A percentile compares a stretch with the other conserved stretches of the same genome.
Conservation (phyloP, 306 rosid genomes). For the Macrotyloma uniflorum region DNA sequence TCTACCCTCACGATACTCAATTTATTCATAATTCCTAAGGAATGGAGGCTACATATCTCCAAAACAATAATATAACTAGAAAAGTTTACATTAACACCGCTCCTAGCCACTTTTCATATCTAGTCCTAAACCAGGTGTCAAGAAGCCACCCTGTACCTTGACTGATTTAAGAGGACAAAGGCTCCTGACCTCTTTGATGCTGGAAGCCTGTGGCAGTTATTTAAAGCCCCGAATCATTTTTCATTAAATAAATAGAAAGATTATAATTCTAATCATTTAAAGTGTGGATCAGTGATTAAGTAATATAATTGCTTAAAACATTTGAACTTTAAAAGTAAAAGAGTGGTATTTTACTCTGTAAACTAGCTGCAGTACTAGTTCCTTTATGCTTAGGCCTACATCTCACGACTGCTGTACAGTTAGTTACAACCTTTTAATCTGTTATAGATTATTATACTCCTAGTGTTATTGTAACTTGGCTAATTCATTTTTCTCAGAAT, state of each 20-base stretch:
- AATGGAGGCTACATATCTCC: background rate
- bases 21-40: background rate
- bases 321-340: background rate
- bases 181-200: background rate
- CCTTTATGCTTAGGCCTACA: no score
- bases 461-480: no score
- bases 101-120: background rate
- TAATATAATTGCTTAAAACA: slow-evolving; percentile 1
- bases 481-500: no score
- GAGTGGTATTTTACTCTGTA: no score
- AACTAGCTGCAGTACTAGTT: no score
- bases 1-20: slow-evolving; percentile 3
- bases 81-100: background rate
- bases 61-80: slow-evolving; percentile 1
- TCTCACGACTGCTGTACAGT: no score
- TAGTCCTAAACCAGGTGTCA: background rate
- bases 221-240: slow-evolving; percentile 1
- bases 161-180: background rate
- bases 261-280: slow-evolving; percentile 15
- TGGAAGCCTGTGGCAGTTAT: background rate
- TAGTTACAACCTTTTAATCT: no score
- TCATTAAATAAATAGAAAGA: background rate
- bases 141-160: background rate
- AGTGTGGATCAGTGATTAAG: background rate
- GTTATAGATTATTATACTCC: no score